A percentile compares a stretch with the other conserved stretches of the same genome.
Evolutionary conservation across 768 basidiomycete genomes (phyloP).

Genomic region (Lentinula sp.): DNA sequence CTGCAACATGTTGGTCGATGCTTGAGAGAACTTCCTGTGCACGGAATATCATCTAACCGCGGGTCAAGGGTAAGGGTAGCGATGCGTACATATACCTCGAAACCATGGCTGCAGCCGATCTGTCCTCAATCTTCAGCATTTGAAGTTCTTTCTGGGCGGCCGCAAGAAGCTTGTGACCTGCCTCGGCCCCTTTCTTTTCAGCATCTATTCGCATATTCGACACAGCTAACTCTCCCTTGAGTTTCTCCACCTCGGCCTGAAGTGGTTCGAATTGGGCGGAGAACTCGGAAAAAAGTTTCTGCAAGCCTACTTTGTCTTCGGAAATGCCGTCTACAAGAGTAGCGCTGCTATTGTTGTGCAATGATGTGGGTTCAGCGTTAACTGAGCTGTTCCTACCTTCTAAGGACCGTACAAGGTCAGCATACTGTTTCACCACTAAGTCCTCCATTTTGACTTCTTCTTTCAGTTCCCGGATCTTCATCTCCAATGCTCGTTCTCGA

Average conservation of each 20-base stretch:
- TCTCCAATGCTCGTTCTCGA: constrained; percentile 43
- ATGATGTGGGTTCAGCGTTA: not conserved
- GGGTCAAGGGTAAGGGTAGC: not conserved
- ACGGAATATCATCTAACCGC: not conserved
- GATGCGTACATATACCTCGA: constrained; percentile 72
- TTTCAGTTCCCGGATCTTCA: constrained; percentile 39
- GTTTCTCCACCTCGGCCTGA: constrained; percentile 32
- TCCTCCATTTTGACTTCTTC: constrained; percentile 62
- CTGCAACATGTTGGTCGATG: constrained; percentile 62
- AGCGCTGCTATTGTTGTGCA: constrained; percentile 7
- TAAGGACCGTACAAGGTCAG: constrained; percentile 62
- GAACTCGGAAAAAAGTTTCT: constrained; percentile 44
- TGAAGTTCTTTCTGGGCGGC: constrained; percentile 46
- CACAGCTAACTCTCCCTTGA: constrained; percentile 38
- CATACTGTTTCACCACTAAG: constrained; percentile 65
- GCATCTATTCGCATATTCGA: constrained; percentile 38
- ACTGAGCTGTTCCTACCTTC: constrained; percentile 32
- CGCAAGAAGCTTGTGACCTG: constrained; percentile 40
- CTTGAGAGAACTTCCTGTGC: constrained; percentile 77
- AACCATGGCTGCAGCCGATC: constrained; percentile 78
- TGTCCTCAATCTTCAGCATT: constrained; percentile 55
- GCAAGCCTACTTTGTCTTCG: constrained; percentile 43
- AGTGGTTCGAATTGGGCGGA: constrained; percentile 39
- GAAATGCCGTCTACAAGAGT: constrained; percentile 32
- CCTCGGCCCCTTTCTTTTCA: constrained; percentile 34